A percentile compares a stretch with the other conserved stretches of the same genome.
Evolutionary conservation across 768 basidiomycete genomes (phyloP).

Genomic region (Sarcomyxa edulis): DNA sequence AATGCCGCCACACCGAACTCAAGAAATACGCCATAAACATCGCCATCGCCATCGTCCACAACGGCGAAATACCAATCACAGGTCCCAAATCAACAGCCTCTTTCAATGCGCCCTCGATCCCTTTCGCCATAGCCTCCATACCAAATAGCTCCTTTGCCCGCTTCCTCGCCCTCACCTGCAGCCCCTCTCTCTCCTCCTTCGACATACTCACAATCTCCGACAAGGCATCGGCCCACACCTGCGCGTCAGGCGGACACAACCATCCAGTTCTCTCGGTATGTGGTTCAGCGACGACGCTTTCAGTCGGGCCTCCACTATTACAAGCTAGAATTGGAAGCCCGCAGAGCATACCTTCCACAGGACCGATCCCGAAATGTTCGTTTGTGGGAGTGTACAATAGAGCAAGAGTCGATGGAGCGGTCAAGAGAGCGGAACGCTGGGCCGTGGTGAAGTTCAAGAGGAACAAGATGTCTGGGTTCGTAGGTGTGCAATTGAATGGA

Average conservation of each 20-base stretch:
- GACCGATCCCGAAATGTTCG: constrained; percentile 97
- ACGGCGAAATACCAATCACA: neutral
- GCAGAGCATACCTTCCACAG: constrained; percentile 91
- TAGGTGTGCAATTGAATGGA: constrained; percentile 29
- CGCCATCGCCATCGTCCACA: too few relatives aligned
- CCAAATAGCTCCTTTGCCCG: constrained; percentile 68
- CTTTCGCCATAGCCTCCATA: constrained; percentile 66
- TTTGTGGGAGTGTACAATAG: constrained; percentile 92
- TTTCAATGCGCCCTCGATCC: constrained; percentile 49
- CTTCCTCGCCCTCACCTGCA: constrained; percentile 51
- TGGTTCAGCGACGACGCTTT: constrained; percentile 54
- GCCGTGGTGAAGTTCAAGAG: constrained; percentile 86
- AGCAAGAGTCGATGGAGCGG: constrained; percentile 55
- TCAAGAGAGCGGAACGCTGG: constrained; percentile 82
- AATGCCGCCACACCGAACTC: too few relatives aligned
- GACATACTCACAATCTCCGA: constrained; percentile 47
- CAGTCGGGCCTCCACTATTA: constrained; percentile 84
- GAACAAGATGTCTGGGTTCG: constrained; percentile 67
- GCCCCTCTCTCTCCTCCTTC: constrained; percentile 31
- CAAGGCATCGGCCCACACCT: constrained; percentile 69
- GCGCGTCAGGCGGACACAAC: constrained; percentile 57
- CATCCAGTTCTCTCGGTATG: constrained; percentile 64
- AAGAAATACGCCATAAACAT: too few relatives aligned
- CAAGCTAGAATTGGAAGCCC: constrained; percentile 89
- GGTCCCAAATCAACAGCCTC: constrained; percentile 57